phyloP scores from a whole-genome alignment of 2,329 filamentous ascomycete genomes.

The Colletotrichum brevisporum region DNA sequence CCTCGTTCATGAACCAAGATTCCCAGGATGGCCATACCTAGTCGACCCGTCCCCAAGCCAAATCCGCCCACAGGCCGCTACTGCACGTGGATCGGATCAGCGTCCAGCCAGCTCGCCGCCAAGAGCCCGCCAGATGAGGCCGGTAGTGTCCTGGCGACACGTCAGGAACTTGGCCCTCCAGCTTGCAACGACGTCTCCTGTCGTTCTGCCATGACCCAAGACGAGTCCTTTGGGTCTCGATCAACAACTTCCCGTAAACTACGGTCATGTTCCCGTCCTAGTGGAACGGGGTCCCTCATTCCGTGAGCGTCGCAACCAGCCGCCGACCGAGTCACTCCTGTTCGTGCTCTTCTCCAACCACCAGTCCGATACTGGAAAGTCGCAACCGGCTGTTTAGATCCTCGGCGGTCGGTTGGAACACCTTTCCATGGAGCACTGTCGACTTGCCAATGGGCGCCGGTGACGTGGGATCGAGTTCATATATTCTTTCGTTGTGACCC shows the following conservation, averaged over 20 bases:
- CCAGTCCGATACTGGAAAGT: conserved; percentile 26
- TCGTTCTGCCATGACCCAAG: neutral
- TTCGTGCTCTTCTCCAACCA: neutral
- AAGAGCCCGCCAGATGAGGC: conserved; percentile 13
- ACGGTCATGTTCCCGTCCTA: neutral
- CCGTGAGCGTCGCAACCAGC: conserved; percentile 5
- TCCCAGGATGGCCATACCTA: neutral
- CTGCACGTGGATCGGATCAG: neutral
- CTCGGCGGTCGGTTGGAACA: conserved; percentile 9
- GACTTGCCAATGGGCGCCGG: neutral
- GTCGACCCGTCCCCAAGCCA: neutral
- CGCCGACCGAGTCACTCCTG: neutral
- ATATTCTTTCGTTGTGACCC: conserved; percentile 3
- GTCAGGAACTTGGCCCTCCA: neutral
- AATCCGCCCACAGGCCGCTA: neutral
- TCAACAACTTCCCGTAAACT: too few species aligned
- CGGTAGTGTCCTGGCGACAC: neutral
- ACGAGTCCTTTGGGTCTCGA: neutral
- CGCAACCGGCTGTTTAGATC: conserved; percentile 7
- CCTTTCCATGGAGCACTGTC: conserved; percentile 1
- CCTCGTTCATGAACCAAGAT: neutral
- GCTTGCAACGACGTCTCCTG: neutral
- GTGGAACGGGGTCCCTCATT: neutral
- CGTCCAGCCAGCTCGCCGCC: neutral
- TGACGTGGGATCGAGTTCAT: conserved; percentile 31